Percentiles rank a stretch among this genome's conserved stretches.
phyloP scores from a whole-genome alignment of 768 basidiomycete genomes.

The Auricularia heimuer region DNA sequence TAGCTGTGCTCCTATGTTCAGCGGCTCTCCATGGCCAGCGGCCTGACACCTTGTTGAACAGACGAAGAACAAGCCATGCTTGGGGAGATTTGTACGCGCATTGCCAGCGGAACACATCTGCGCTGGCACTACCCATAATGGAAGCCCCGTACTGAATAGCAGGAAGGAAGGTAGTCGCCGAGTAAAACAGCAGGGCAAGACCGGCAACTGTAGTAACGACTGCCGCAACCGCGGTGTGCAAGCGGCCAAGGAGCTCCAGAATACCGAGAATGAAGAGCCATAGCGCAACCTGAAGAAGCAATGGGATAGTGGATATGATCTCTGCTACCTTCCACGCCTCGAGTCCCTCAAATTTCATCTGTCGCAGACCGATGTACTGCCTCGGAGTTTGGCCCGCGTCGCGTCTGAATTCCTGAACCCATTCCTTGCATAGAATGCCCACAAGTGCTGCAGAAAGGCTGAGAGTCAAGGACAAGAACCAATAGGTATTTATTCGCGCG shows the following conservation, averaged over 20 bases:
- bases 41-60: too few relatives aligned
- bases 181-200: too few relatives aligned
- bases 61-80: too few relatives aligned
- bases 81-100: too few relatives aligned
- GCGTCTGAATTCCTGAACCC: conserved; percentile 13
- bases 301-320: conserved; percentile 15
- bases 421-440: conserved; percentile 21
- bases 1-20: too few relatives aligned
- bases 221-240: conserved; percentile 9
- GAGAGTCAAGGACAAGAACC: conserved; percentile 17
- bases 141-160: too few relatives aligned
- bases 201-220: too few relatives aligned
- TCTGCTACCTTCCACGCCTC: conserved; percentile 14
- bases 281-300: conserved; percentile 12
- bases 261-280: conserved; percentile 15
- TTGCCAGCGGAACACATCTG: too few relatives aligned
- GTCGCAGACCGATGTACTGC: conserved; percentile 11
- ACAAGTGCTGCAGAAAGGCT: conserved; percentile 17
- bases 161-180: too few relatives aligned
- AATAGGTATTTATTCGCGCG: conserved; percentile 18
- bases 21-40: too few relatives aligned
- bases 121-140: too few relatives aligned
- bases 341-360: conserved; percentile 15
- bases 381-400: conserved; percentile 6
- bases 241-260: conserved; percentile 9